Percentiles rank a stretch among this genome's conserved stretches.
Evolutionary conservation across 75 land plant species (phyloP).

Genomic region (Sequoiadendron giganteum): DNA sequence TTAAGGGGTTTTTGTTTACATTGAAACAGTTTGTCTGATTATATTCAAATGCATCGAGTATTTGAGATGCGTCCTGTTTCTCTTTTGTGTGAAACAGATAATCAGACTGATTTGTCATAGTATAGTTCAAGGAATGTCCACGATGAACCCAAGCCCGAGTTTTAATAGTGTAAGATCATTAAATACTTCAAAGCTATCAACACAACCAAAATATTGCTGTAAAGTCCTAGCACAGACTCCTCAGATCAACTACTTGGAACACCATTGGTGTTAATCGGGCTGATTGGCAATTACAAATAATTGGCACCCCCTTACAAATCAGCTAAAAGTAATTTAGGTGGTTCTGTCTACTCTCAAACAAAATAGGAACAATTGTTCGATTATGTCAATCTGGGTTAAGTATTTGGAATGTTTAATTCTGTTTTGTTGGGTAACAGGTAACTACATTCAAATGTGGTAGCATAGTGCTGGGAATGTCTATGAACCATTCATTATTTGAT

Average conservation of each 20-base stretch:
- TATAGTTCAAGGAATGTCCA: background rate
- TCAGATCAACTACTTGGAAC: too few species aligned
- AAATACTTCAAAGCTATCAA: background rate
- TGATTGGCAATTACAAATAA: background rate
- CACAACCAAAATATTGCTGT: background rate
- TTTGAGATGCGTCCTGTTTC: background rate
- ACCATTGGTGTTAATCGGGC: background rate
- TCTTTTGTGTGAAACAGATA: background rate
- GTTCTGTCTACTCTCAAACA: background rate
- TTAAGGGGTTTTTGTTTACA: background rate
- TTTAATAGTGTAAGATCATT: background rate
- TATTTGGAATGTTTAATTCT: background rate
- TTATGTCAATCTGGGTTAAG: background rate
- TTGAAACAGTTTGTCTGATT: background rate
- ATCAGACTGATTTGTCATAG: background rate
- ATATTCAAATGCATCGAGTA: background rate
- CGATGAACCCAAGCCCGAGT: background rate
- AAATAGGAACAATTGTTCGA: background rate
- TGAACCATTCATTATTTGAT: constrained; percentile 32
- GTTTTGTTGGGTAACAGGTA: constrained; percentile 24
- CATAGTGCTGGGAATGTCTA: constrained; percentile 24
- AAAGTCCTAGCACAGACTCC: background rate
- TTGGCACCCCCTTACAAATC: background rate
- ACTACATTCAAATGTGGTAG: constrained; percentile 42
- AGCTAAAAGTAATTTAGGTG: background rate